Evolutionary conservation across 805 yeast genomes (phyloP), one percentile per base, ranked within the genome.

Genomic region (Candida palmyrensis): DNA sequence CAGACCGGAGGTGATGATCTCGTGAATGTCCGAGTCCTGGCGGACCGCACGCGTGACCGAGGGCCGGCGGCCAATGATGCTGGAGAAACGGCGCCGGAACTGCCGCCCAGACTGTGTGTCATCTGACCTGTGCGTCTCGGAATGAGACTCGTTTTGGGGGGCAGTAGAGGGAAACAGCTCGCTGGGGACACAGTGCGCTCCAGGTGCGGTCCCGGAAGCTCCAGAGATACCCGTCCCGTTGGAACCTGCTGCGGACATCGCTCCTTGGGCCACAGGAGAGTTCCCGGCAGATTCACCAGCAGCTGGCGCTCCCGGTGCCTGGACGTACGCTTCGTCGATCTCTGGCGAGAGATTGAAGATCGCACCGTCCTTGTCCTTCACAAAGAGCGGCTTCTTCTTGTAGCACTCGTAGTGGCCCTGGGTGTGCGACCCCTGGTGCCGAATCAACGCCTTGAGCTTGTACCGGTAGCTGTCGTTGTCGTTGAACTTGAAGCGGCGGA

Each of bases 341-440:
- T 66, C 71, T 1, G 70, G 68, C 3, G 65, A 55, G 30, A 66
- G 44, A 43, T 66, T 66, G 42, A 62, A 53, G 18, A 59, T 62
- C 31, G 49, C 52, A 1, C 71, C 68, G 5, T 62, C 71, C 13
- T 53, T 45, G 36, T 62, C 63, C 40, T 70, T 74, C 33, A 66
- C 76, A 36, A 68, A 71, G 3, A 71, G 53, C 2, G 92, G 90
- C 51, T 88, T 89, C 30, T 77, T 77, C 41, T 83, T 79, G 52
- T 77, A 86, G 47, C 96, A 85, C 48, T 89, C 95, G 52, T 88
- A 89, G 51, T 89, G 97, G 1, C 97, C 97, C 27, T 77, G 74
- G 14, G 79, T 71, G 55, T 89, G 97, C 1, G 90, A 78, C 0
- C 98, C 98, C 29, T 79, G 76, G 53, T 92, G 97, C 43, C 88